These are phyloP conservation scores for Wickerhamiella infanticola DNA, from an alignment of 1,139 yeast species.

Conservation along the genomic window DNA sequence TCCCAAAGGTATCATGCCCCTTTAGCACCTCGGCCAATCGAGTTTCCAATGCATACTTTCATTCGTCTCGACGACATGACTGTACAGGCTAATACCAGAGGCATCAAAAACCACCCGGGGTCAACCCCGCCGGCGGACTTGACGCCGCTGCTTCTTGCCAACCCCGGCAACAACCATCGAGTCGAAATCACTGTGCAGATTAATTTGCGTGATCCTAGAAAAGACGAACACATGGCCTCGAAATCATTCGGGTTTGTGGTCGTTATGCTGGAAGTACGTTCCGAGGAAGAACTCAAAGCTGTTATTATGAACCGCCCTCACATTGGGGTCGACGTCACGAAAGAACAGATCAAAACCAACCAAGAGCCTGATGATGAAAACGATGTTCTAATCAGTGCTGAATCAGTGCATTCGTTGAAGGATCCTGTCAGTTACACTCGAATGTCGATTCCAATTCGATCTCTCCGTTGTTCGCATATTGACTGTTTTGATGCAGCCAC, in stretches of 20 bases:
- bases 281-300: conserved; percentile 17
- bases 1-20: conserved; percentile 12
- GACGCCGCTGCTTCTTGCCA: conserved; percentile 13
- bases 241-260: conserved; percentile 19
- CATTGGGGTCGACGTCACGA: conserved; percentile 19
- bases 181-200: conserved; percentile 3
- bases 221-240: conserved; percentile 12
- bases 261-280: conserved; percentile 17
- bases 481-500: conserved; percentile 30
- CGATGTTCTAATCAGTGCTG: conserved; percentile 27
- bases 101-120: conserved; percentile 26
- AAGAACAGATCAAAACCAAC: conserved; percentile 12
- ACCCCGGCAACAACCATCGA: not conserved
- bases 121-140: conserved; percentile 27
- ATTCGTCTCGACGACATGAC: conserved; percentile 14
- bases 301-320: conserved; percentile 18
- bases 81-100: conserved; percentile 21
- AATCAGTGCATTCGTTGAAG: conserved; percentile 23
- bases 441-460: conserved; percentile 25
- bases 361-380: conserved; percentile 16
- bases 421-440: conserved; percentile 28
- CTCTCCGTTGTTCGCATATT: conserved; percentile 26
- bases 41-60: conserved; percentile 17
- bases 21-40: conserved; percentile 8
- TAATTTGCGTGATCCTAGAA: conserved; percentile 6